A percentile compares a stretch with the other conserved stretches of the same genome.
These are phyloP conservation scores for Limnanthes douglasii DNA, from an alignment of 345 rosid species.

Conservation along the genomic window DNA sequence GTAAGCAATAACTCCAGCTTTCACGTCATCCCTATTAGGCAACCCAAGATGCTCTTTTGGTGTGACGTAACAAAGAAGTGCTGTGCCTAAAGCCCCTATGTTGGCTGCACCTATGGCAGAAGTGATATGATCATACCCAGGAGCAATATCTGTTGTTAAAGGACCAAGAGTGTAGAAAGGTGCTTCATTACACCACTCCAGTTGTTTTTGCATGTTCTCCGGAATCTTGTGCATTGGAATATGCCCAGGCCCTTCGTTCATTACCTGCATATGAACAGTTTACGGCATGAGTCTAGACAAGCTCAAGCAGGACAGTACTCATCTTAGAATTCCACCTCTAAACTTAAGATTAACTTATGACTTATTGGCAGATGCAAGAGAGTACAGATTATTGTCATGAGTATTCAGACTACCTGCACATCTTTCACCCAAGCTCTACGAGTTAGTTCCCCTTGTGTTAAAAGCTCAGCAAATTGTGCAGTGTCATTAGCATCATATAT, in stretches of 20 bases:
- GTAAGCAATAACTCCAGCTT: constrained; percentile 93
- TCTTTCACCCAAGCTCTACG: constrained; percentile 78
- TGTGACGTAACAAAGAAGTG: constrained; percentile 96
- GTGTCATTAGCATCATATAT: constrained; percentile 78
- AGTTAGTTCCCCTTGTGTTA: constrained; percentile 74
- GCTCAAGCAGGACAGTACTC: too few species aligned
- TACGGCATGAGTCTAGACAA: neutral
- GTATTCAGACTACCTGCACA: constrained; percentile 65
- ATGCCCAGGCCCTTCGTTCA: constrained; percentile 99
- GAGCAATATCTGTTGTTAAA: constrained; percentile 90
- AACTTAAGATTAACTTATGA: too few species aligned
- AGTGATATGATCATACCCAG: constrained; percentile 96
- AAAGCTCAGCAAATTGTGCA: constrained; percentile 82
- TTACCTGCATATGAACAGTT: constrained; percentile 33
- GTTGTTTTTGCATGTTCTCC: constrained; percentile 95
- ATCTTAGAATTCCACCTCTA: too few species aligned
- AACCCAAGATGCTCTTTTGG: constrained; percentile 98
- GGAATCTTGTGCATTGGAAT: constrained; percentile 97
- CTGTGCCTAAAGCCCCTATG: constrained; percentile 96
- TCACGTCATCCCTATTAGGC: constrained; percentile 97
- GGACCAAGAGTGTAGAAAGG: constrained; percentile 99
- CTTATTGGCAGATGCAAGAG: neutral
- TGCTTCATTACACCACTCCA: constrained; percentile 99
- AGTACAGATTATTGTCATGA: too few species aligned
- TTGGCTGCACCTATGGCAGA: constrained; percentile 99